phyloP scores from a whole-genome alignment of 2,329 filamentous ascomycete genomes.

The Pezizomycotina sp. region DNA sequence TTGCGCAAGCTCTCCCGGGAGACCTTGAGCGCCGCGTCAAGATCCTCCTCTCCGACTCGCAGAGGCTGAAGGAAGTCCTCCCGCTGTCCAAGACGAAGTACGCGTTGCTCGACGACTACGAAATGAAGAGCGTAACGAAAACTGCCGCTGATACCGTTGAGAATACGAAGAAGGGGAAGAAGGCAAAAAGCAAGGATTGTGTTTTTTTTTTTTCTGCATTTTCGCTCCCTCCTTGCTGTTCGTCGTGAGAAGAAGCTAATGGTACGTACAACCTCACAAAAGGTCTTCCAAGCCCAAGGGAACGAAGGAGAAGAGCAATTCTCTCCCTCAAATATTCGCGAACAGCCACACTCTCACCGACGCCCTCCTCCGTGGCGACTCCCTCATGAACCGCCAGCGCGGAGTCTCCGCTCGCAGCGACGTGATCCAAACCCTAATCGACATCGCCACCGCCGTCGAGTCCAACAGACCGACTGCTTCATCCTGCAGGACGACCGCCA shows the following conservation, averaged over 20 bases:
- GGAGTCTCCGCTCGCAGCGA: constrained; percentile 4
- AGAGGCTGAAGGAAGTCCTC: constrained; percentile 5
- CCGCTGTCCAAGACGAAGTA: constrained; percentile 2
- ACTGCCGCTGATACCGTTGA: background rate
- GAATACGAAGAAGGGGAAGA: background rate
- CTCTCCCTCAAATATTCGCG: background rate
- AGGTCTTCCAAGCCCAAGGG: background rate
- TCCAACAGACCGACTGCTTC: background rate
- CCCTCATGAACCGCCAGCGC: background rate
- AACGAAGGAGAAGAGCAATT: background rate
- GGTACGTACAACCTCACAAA: background rate
- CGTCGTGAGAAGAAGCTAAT: no score
- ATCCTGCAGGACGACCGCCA: constrained; percentile 1
- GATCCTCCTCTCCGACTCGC: constrained; percentile 10
- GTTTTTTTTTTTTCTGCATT: background rate
- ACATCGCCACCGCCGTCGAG: constrained; percentile 2
- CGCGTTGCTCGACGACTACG: constrained; percentile 2
- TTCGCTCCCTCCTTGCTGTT: no score
- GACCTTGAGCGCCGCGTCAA: constrained; percentile 11
- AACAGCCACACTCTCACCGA: background rate
- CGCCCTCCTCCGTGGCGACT: background rate
- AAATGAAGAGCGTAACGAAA: background rate
- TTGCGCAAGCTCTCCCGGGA: background rate
- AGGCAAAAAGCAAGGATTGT: background rate
- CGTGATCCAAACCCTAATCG: constrained; percentile 4